These are phyloP conservation scores for Royoungia palumana DNA, from an alignment of 768 basidiomycete species.

Conservation along the genomic window DNA sequence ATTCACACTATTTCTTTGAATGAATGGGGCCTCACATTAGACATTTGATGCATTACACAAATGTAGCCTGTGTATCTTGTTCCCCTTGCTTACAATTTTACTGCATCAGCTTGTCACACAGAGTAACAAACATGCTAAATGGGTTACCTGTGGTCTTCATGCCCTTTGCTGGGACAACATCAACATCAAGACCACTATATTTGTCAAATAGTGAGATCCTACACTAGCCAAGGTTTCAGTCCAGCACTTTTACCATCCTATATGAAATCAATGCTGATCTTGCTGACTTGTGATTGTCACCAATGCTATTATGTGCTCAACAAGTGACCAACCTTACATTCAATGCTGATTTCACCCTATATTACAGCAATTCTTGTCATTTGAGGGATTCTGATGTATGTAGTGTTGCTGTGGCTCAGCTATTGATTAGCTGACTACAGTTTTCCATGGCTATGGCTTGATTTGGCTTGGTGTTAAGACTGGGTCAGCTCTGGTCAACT, in stretches of 20 bases:
- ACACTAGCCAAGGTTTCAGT: conserved; percentile 34
- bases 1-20: background rate
- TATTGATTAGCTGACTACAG: too few species aligned
- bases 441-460: too few species aligned
- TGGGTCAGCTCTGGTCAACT: too few species aligned
- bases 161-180: conserved; percentile 25
- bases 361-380: background rate
- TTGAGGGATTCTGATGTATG: too few species aligned
- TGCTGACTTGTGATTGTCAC: background rate
- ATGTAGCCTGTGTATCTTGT: background rate
- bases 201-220: conserved; percentile 27
- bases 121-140: background rate
- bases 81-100: background rate
- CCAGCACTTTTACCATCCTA: conserved; percentile 33
- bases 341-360: background rate
- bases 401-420: too few species aligned
- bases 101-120: background rate
- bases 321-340: background rate
- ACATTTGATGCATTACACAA: background rate
- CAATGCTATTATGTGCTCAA: background rate
- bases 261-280: conserved; percentile 19
- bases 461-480: too few species aligned
- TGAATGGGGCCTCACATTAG: background rate
- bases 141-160: background rate
- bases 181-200: conserved; percentile 30